Conservation (phyloP, 2,329 filamentous ascomycete species). For the Phaeosphaeriaceae sp. region DNA sequence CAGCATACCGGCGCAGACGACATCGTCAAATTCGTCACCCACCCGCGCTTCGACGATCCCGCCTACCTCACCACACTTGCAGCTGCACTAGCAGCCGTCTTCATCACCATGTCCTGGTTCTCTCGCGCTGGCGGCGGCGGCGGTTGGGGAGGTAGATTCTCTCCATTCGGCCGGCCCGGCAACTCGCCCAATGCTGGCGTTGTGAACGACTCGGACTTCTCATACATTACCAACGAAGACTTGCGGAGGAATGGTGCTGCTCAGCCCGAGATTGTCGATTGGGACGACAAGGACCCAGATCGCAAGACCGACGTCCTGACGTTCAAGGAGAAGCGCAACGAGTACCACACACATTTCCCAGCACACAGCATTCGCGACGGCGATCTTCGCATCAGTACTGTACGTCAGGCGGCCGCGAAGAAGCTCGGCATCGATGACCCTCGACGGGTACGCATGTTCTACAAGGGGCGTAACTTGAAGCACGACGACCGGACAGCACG, state of each 20-base stretch:
- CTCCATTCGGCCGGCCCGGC: constrained; percentile 55
- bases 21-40: constrained; percentile 33
- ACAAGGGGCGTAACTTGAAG: constrained; percentile 75
- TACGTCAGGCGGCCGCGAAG: constrained; percentile 71
- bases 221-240: constrained; percentile 83
- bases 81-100: constrained; percentile 48
- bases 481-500: constrained; percentile 65
- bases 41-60: constrained; percentile 43
- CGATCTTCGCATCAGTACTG: constrained; percentile 70
- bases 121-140: constrained; percentile 51
- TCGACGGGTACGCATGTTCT: constrained; percentile 70
- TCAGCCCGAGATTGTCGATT: constrained; percentile 49
- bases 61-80: constrained; percentile 41
- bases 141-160: constrained; percentile 55
- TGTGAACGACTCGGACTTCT: constrained; percentile 78
- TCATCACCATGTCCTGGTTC: constrained; percentile 57
- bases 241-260: constrained; percentile 58
- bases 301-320: constrained; percentile 73
- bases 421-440: constrained; percentile 68
- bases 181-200: constrained; percentile 53
- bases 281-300: constrained; percentile 48
- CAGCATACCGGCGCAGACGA: constrained; percentile 26
- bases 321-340: constrained; percentile 71
- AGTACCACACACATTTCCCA: constrained; percentile 75
- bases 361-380: constrained; percentile 78